Conservation (phyloP, 1,284 basidiomycete genomes). For the Pyrrhoderma lamaoense region DNA sequence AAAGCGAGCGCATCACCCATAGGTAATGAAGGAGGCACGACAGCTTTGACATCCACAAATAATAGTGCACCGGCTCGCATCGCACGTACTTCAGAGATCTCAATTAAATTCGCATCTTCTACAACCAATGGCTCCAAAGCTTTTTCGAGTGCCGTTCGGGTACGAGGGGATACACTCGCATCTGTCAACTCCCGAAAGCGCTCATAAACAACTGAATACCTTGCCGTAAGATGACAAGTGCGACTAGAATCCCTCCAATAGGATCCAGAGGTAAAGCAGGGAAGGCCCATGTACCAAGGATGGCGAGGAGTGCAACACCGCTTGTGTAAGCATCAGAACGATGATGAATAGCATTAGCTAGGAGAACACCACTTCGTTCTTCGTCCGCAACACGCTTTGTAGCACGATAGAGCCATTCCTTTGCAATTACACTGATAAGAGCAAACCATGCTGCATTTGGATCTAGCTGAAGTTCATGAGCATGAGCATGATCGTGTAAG, state of each 20-base stretch:
- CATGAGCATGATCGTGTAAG: slow-evolving; percentile 48
- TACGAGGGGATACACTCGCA: slow-evolving; percentile 63
- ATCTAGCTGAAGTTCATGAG: slow-evolving; percentile 50
- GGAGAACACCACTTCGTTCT: slow-evolving; percentile 84
- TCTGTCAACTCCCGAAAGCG: slow-evolving; percentile 83
- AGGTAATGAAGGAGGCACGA: slow-evolving; percentile 55
- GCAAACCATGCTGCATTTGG: slow-evolving; percentile 98
- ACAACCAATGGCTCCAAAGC: slow-evolving; percentile 51
- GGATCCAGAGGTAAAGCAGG: slow-evolving; percentile 90
- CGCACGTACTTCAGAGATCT: slow-evolving; percentile 64
- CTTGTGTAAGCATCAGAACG: slow-evolving; percentile 91
- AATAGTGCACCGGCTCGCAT: slow-evolving; percentile 71
- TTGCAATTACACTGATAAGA: slow-evolving; percentile 68
- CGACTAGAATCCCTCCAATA: slow-evolving; percentile 86
- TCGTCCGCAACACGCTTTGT: slow-evolving; percentile 86
- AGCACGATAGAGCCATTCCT: slow-evolving; percentile 89
- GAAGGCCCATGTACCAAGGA: slow-evolving; percentile 79
- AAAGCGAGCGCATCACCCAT: slow-evolving; percentile 52
- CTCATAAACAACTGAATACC: slow-evolving; percentile 66
- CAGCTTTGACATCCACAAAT: slow-evolving; percentile 67
- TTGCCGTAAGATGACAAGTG: slow-evolving; percentile 82
- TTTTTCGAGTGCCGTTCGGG: slow-evolving; percentile 43
- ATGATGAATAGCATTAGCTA: slow-evolving; percentile 92
- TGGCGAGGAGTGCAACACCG: slow-evolving; percentile 81
- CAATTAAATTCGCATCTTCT: slow-evolving; percentile 9